These are phyloP conservation scores for Globisporangium polare DNA, from an alignment of 352 stramenopile species.

Conservation along the genomic window DNA sequence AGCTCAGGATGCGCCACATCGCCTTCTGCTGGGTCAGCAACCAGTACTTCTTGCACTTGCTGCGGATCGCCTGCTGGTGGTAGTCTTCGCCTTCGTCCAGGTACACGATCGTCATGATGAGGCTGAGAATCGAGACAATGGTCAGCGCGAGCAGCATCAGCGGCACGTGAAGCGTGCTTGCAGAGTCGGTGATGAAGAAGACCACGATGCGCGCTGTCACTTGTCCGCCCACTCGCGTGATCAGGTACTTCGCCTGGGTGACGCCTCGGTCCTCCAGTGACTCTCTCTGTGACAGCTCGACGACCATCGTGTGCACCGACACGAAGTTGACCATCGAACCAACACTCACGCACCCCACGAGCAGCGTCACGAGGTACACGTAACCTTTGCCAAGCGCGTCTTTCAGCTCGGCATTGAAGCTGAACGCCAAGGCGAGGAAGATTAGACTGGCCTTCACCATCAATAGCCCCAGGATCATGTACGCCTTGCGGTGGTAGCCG, in stretches of 20 bases:
- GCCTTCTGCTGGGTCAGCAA: constrained; percentile 22
- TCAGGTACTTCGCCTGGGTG: constrained; percentile 18
- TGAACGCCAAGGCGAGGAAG: constrained; percentile 7
- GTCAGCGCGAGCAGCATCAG: constrained; percentile 13
- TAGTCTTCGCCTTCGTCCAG: constrained; percentile 13
- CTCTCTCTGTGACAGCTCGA: constrained; percentile 17
- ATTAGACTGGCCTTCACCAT: constrained; percentile 4
- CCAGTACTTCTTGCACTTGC: constrained; percentile 13
- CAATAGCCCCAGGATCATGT: constrained; percentile 56
- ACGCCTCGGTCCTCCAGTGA: constrained; percentile 13
- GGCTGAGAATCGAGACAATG: constrained; percentile 5
- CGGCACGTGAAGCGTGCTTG: constrained; percentile 4
- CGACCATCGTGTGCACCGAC: constrained; percentile 18
- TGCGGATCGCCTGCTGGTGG: constrained; percentile 1
- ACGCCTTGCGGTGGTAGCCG: constrained; percentile 65
- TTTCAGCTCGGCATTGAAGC: background rate
- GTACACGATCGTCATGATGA: constrained; percentile 5
- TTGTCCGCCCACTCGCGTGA: constrained; percentile 14
- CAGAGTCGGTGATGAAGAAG: constrained; percentile 6
- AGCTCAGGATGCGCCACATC: constrained; percentile 19
- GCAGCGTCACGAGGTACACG: constrained; percentile 9
- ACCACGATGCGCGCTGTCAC: constrained; percentile 11
- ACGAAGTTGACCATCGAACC: constrained; percentile 22
- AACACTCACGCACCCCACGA: constrained; percentile 16
- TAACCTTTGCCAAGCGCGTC: constrained; percentile 2